A percentile compares a stretch with the other conserved stretches of the same genome.
phyloP scores from a whole-genome alignment of 306 rosid species.

The Malus sieversii region DNA sequence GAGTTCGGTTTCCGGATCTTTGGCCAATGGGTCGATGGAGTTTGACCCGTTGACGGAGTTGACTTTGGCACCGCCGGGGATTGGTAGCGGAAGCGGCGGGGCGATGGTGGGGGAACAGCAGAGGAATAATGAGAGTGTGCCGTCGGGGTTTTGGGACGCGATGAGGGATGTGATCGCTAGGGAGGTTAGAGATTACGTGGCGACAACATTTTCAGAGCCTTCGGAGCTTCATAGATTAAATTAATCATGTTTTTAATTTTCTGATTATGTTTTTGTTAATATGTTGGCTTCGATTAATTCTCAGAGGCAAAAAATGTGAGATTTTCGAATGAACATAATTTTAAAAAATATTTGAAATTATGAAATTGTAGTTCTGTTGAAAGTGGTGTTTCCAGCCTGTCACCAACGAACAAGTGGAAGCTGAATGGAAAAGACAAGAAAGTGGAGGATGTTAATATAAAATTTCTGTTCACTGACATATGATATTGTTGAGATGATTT shows the following conservation, averaged over 20 bases:
- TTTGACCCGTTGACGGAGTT: slow-evolving; percentile 80
- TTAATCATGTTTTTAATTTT: background rate
- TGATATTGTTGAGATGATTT: too few species aligned
- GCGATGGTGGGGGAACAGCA: slow-evolving; percentile 8
- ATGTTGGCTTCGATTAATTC: background rate
- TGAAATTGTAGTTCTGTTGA: background rate
- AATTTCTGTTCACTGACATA: background rate
- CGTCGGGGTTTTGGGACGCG: slow-evolving; percentile 72
- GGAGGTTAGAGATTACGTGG: slow-evolving; percentile 79
- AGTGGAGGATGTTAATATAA: background rate
- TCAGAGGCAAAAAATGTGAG: background rate
- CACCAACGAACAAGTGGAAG: background rate
- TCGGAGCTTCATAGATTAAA: slow-evolving; percentile 26
- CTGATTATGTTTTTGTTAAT: background rate
- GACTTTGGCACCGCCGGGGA: slow-evolving; percentile 90
- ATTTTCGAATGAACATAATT: background rate
- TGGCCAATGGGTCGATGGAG: slow-evolving; percentile 2
- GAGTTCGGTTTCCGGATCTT: background rate
- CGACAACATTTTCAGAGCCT: slow-evolving; percentile 53
- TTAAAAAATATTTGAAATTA: background rate
- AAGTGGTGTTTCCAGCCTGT: slow-evolving; percentile 17
- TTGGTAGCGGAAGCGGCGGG: background rate
- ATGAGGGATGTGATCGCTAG: slow-evolving; percentile 81
- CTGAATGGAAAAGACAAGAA: background rate
- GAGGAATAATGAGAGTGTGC: slow-evolving; percentile 30